Evolutionary conservation across 352 stramenopile species (phyloP), one percentile per base, ranked within the genome.

Genomic region (Blastocystis sp.): DNA sequence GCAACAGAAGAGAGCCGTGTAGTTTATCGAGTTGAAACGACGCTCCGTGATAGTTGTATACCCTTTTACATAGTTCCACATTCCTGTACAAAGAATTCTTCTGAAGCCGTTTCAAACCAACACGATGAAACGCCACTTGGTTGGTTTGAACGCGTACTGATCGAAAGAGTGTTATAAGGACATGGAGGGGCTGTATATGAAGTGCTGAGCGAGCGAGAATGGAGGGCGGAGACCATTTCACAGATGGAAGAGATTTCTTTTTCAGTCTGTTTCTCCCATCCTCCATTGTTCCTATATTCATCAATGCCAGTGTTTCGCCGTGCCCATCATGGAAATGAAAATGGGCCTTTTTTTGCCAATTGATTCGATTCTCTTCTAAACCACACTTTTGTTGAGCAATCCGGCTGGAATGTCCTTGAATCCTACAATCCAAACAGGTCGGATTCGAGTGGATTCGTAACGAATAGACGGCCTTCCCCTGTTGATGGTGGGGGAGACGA

Each of bases 51-150:
- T 34, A 38, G n/a, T 21, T 10, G 42, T 81, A 48, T 81, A 81
- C 11, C 71, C 71, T 81, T 64, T 81, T 19, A 65, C 38, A 14
- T 81, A 48, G n/a, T 64, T 48, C 71, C 71, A 81, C 71, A 81
- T 81, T n/a, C 6, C 34, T 28, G 28, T 34, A 34, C 28, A 34
- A 34, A 34, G 0, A 34, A 0, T 34, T 34, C 28, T 34, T 34
- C 28, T 34, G 28, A 34, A 34, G 28, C 28, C 28, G 28, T 34
- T 34, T 34, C 28, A 34, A 34, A 34, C 28, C 28, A 34, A 34
- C 28, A 34, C 28, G 28, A 34, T 34, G 28, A 34, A 34, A 34
- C 28, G 28, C 28, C 28, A 34, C 28, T 34, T 34, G 28, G 28
- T 34, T 34, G 28, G 28, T 34, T 34, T 34, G 28, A 34, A 34